Percentiles rank a stretch among this genome's conserved stretches.
Conservation (phyloP, 257 asterid genomes). For the Galeopsis tetrahit region DNA sequence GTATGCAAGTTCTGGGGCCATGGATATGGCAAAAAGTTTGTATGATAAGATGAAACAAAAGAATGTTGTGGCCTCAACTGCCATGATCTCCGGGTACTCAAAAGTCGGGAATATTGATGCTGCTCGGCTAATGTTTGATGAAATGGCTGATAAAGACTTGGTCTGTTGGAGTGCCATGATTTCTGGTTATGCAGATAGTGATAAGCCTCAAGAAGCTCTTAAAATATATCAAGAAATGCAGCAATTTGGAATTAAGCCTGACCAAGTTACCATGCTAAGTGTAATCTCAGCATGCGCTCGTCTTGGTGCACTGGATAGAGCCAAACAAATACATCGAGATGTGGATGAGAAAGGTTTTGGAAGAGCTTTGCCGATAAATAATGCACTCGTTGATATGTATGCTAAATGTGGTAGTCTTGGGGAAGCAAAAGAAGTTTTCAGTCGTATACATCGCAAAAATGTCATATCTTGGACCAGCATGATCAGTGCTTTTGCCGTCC, state of each 20-base stretch:
- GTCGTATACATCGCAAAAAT: constrained; percentile 52
- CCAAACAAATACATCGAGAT: constrained; percentile 46
- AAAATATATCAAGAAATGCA: constrained; percentile 64
- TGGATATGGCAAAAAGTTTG: constrained; percentile 65
- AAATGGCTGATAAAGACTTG: constrained; percentile 58
- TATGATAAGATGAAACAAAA: constrained; percentile 52
- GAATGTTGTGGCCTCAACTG: constrained; percentile 67
- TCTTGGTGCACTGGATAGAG: constrained; percentile 71
- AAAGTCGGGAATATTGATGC: constrained; percentile 55
- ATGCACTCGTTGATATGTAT: constrained; percentile 80
- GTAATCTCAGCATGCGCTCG: constrained; percentile 74
- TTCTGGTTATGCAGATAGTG: constrained; percentile 74
- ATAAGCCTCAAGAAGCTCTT: constrained; percentile 67
- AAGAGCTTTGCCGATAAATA: constrained; percentile 59
- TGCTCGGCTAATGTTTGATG: constrained; percentile 62
- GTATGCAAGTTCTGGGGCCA: constrained; percentile 66
- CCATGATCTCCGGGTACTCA: constrained; percentile 75
- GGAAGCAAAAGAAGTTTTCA: constrained; percentile 57
- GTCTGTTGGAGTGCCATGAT: constrained; percentile 92
- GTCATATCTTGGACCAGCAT: constrained; percentile 82
- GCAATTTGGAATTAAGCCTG: constrained; percentile 60
- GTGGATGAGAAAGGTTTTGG: constrained; percentile 58
- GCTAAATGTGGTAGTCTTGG: constrained; percentile 78
- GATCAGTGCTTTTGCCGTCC: constrained; percentile 61
- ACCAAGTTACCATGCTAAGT: constrained; percentile 75